A percentile compares a stretch with the other conserved stretches of the same genome.
Evolutionary conservation across 164 flowering plant genomes (phyloP).

Genomic region (Stephania cephalantha): DNA sequence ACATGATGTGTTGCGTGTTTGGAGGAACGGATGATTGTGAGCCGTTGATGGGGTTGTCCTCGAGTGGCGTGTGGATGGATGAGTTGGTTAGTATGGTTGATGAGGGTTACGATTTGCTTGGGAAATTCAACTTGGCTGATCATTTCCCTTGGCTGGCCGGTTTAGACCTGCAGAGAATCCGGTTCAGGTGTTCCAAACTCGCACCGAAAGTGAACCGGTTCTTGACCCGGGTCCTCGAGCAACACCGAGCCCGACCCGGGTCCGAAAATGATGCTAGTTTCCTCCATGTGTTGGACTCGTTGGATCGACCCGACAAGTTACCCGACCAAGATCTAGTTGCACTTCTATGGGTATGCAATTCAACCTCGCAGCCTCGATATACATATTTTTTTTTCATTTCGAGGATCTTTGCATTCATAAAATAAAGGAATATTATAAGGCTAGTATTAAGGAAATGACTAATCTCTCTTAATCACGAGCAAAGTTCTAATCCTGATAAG

Average conservation of each 20-base stretch:
- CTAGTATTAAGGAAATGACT: too few relatives aligned
- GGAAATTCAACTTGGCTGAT: constrained; percentile 39
- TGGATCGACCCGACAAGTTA: constrained; percentile 32
- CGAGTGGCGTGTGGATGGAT: constrained; percentile 18
- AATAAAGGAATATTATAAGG: too few relatives aligned
- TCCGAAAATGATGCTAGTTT: constrained; percentile 25
- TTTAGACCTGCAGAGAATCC: constrained; percentile 29
- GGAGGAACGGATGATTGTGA: constrained; percentile 12
- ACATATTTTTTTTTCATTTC: background rate
- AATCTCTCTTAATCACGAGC: too few relatives aligned
- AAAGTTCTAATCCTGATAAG: too few relatives aligned
- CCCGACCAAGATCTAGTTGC: constrained; percentile 56
- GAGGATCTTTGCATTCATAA: too few relatives aligned
- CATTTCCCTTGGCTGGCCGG: constrained; percentile 30
- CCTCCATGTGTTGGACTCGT: constrained; percentile 48
- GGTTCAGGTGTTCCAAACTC: constrained; percentile 37
- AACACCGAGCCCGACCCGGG: constrained; percentile 25
- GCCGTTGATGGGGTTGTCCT: too few relatives aligned
- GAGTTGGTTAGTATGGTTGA: constrained; percentile 27
- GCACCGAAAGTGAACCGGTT: constrained; percentile 50
- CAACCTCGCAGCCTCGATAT: background rate
- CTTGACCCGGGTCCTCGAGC: constrained; percentile 33
- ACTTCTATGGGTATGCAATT: constrained; percentile 63
- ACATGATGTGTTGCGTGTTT: constrained; percentile 44
- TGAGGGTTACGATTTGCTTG: constrained; percentile 42